These are phyloP conservation scores for Thielaviopsis musarum DNA, from an alignment of 2,329 filamentous ascomycete species.

Conservation along the genomic window DNA sequence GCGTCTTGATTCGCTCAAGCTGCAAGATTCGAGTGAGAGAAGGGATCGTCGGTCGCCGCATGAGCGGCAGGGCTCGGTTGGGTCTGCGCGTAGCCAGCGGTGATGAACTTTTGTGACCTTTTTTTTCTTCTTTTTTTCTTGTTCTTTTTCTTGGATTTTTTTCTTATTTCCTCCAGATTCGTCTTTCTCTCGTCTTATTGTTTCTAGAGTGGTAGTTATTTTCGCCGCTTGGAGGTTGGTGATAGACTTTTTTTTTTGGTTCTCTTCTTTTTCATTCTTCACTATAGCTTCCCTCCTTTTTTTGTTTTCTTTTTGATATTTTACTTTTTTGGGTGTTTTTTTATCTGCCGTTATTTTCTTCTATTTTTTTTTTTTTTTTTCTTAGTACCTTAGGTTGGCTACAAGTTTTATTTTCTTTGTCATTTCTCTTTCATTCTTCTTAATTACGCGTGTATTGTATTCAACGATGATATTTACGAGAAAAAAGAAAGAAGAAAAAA, in stretches of 20 bases:
- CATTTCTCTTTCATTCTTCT: conserved; percentile 9
- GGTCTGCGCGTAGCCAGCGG: conserved; percentile 35
- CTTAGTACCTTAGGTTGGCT: conserved; percentile 14
- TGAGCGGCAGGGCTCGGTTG: conserved; percentile 43
- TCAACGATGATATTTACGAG: not conserved
- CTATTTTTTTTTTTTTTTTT: conserved; percentile 13
- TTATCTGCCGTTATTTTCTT: conserved; percentile 8
- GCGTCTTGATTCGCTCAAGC: conserved; percentile 72
- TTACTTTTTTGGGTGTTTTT: conserved; percentile 13
- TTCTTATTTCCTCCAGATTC: not conserved
- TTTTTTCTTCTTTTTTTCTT: conserved; percentile 9
- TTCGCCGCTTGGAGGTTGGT: not conserved
- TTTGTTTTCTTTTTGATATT: conserved; percentile 10
- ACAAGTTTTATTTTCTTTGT: conserved; percentile 5
- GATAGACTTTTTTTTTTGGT: conserved; percentile 8
- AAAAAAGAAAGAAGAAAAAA: not conserved
- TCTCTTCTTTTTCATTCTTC: conserved; percentile 2
- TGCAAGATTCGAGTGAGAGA: conserved; percentile 61
- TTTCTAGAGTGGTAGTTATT: not conserved
- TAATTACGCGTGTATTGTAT: not conserved
- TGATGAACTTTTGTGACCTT: conserved; percentile 17
- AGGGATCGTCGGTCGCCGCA: conserved; percentile 34
- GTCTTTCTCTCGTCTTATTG: not conserved
- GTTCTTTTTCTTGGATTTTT: not conserved
- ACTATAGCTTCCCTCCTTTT: conserved; percentile 11